A percentile compares a stretch with the other conserved stretches of the same genome.
phyloP scores from a whole-genome alignment of 2,329 filamentous ascomycete genomes.

The Tolypocladium nubicola region DNA sequence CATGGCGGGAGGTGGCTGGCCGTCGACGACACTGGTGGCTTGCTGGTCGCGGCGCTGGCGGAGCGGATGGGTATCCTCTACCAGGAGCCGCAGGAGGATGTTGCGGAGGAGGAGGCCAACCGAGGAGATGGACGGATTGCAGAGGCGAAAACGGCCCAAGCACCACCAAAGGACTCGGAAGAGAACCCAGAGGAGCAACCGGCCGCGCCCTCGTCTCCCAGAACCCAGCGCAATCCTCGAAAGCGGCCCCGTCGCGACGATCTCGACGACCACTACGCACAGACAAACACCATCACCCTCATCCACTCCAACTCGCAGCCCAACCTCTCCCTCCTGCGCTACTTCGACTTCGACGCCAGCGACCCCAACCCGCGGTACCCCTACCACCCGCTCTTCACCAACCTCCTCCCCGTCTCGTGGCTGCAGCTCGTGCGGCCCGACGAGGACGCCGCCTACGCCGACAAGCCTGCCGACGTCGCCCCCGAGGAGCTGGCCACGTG shows the following conservation, averaged over 20 bases:
- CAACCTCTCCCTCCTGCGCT: slow-evolving; percentile 77
- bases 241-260: slow-evolving; percentile 29
- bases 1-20: slow-evolving; percentile 58
- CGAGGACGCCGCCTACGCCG: slow-evolving; percentile 62
- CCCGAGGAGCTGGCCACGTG: slow-evolving; percentile 53
- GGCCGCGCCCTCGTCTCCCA: slow-evolving; percentile 7
- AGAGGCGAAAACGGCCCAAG: not conserved
- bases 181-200: not conserved
- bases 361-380: slow-evolving; percentile 46
- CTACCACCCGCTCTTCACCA: slow-evolving; percentile 69
- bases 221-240: slow-evolving; percentile 13
- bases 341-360: slow-evolving; percentile 74
- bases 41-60: slow-evolving; percentile 73
- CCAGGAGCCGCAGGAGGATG: slow-evolving; percentile 18
- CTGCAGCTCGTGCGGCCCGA: slow-evolving; percentile 75
- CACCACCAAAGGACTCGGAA: not conserved
- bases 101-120: not conserved
- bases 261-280: slow-evolving; percentile 54
- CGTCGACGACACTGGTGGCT: slow-evolving; percentile 76
- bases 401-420: slow-evolving; percentile 82
- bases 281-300: slow-evolving; percentile 67
- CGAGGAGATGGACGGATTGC: not conserved
- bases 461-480: slow-evolving; percentile 48
- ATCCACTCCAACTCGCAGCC: slow-evolving; percentile 76
- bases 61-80: slow-evolving; percentile 81